phyloP scores from a whole-genome alignment of 371 early-diverging fungal species.

The Mucor racemosus region DNA sequence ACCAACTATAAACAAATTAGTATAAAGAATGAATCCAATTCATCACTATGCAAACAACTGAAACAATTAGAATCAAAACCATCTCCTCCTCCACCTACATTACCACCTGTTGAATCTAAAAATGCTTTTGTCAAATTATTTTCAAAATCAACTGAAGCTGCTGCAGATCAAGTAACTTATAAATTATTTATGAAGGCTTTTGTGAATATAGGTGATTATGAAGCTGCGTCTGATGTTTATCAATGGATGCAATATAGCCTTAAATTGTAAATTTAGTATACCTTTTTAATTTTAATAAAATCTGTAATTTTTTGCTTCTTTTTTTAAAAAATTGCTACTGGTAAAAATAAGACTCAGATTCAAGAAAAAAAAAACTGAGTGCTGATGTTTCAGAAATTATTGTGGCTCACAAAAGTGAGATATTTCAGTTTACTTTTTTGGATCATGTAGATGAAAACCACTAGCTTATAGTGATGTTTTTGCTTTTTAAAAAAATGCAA shows the following conservation, averaged over 20 bases:
- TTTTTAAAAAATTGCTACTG: too few species aligned
- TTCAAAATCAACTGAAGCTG: conserved; percentile 11
- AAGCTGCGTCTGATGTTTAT: conserved; percentile 29
- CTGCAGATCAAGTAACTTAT: conserved; percentile 36
- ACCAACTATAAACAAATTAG: not conserved
- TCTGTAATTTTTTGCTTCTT: not conserved
- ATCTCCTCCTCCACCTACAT: not conserved
- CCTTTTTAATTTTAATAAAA: conserved; percentile 6
- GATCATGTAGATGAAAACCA: too few species aligned
- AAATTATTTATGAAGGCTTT: conserved; percentile 49
- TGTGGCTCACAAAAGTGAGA: too few species aligned
- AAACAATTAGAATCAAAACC: not conserved
- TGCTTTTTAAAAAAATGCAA: too few species aligned
- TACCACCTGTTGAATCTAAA: not conserved
- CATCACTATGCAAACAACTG: conserved; percentile 3
- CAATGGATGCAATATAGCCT: conserved; percentile 15
- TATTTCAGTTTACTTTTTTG: too few species aligned
- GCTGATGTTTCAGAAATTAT: too few species aligned
- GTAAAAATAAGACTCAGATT: too few species aligned
- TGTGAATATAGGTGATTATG: conserved; percentile 27
- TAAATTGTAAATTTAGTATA: conserved; percentile 11
- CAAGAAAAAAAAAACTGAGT: too few species aligned
- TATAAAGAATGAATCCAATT: not conserved
- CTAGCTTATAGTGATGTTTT: too few species aligned
- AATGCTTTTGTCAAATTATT: conserved; percentile 23